Conservation (phyloP, 495 filamentous ascomycete genomes). For the Aspergillus egyptiacus region DNA sequence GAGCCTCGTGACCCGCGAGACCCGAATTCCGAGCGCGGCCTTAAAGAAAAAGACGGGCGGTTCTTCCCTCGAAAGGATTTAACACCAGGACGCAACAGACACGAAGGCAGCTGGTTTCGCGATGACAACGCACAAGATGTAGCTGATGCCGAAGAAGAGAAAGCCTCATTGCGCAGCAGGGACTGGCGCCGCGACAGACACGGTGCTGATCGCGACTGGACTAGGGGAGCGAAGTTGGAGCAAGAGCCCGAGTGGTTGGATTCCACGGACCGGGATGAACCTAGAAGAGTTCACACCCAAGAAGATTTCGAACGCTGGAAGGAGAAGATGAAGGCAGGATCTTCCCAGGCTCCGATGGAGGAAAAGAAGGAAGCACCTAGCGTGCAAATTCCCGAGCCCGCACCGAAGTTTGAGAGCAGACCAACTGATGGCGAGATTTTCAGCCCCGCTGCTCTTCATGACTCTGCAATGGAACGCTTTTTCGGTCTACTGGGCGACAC, state of each 20-base stretch:
- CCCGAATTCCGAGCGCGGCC: conserved; percentile 41
- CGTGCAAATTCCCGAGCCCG: conserved; percentile 20
- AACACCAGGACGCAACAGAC: conserved; percentile 40
- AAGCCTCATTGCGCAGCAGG: conserved; percentile 48
- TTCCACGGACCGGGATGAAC: conserved; percentile 63
- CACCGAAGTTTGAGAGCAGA: conserved; percentile 29
- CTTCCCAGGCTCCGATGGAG: conserved; percentile 32
- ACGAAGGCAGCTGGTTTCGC: conserved; percentile 53
- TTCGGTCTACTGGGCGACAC: conserved; percentile 62
- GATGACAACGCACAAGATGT: conserved; percentile 48
- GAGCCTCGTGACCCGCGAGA: conserved; percentile 45
- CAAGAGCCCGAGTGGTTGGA: conserved; percentile 86
- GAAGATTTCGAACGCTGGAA: conserved; percentile 97
- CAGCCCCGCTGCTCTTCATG: conserved; percentile 39
- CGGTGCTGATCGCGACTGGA: conserved; percentile 60
- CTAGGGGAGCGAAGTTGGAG: conserved; percentile 49
- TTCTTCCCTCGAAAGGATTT: conserved; percentile 43
- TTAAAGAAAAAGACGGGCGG: conserved; percentile 41
- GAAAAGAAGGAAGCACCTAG: conserved; percentile 42
- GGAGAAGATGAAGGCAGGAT: conserved; percentile 74
- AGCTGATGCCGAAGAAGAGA: conserved; percentile 52
- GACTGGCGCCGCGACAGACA: conserved; percentile 60
- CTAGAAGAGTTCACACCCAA: conserved; percentile 64
- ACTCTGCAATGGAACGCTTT: conserved; percentile 70
- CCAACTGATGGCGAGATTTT: conserved; percentile 37